Percentiles rank a stretch among this genome's conserved stretches.
Evolutionary conservation across 202 grass and related monocot species (phyloP).

Genomic region (Schoenoplectus triqueter): DNA sequence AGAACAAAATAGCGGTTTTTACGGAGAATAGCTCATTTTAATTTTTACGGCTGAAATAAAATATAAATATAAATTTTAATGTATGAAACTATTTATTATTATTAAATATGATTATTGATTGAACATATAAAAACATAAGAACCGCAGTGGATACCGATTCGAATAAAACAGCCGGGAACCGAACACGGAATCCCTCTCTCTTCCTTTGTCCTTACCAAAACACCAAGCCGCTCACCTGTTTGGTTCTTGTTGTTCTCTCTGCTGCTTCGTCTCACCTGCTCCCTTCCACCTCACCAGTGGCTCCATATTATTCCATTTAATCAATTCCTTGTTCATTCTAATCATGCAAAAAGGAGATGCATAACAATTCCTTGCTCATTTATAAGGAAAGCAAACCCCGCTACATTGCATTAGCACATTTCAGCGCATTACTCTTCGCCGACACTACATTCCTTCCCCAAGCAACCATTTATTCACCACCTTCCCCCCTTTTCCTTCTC

Average conservation of each 20-base stretch:
- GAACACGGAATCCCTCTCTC: constrained; percentile 10
- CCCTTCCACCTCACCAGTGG: background rate
- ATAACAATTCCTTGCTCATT: background rate
- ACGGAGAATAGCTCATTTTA: no score
- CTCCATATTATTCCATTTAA: no score
- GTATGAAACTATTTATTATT: no score
- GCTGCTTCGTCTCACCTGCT: constrained; percentile 25
- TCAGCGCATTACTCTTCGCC: constrained; percentile 41
- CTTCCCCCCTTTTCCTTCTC: background rate
- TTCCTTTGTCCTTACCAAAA: constrained; percentile 37
- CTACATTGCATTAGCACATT: background rate
- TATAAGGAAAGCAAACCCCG: background rate
- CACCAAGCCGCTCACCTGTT: constrained; percentile 24
- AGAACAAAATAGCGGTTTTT: no score
- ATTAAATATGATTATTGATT: no score
- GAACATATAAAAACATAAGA: no score
- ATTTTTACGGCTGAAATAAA: no score
- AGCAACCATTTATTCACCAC: constrained; percentile 53
- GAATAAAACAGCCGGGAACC: background rate
- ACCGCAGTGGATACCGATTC: no score
- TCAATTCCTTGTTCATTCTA: background rate
- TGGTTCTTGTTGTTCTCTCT: background rate
- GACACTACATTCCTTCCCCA: constrained; percentile 49
- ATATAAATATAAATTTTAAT: no score
- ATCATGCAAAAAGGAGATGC: background rate